Evolutionary conservation across 352 stramenopile species (phyloP).

Genomic region (Albugo laibachii): DNA sequence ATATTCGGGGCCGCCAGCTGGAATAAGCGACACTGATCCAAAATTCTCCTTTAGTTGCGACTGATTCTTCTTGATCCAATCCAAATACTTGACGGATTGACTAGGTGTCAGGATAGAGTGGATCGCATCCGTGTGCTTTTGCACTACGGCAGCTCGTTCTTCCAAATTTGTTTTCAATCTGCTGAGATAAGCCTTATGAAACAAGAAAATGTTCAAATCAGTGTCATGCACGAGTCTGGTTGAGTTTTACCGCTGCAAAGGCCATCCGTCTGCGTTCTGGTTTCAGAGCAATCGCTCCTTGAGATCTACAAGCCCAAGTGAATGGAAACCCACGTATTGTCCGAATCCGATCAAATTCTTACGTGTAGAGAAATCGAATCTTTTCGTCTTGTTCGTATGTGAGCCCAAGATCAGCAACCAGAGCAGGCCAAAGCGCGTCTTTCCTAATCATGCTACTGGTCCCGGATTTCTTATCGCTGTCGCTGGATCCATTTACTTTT

Average conservation of each 20-base stretch:
- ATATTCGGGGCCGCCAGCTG: conserved; percentile 21
- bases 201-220: not conserved
- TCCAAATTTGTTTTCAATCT: conserved; percentile 72
- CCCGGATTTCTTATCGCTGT: conserved; percentile 51
- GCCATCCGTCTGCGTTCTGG: conserved; percentile 58
- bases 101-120: conserved; percentile 72
- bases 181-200: conserved; percentile 68
- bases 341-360: conserved; percentile 3
- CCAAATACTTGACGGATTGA: conserved; percentile 66
- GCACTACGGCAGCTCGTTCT: conserved; percentile 52
- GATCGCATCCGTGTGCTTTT: conserved; percentile 59
- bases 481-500: conserved; percentile 22
- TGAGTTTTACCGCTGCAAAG: conserved; percentile 45
- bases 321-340: not conserved
- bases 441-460: conserved; percentile 22
- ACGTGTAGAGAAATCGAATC: conserved; percentile 77
- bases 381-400: conserved; percentile 83
- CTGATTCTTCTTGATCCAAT: conserved; percentile 67
- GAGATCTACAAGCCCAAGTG: conserved; percentile 17
- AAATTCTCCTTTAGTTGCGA: conserved; percentile 15
- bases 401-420: conserved; percentile 54
- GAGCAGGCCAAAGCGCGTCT: conserved; percentile 58
- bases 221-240: not conserved
- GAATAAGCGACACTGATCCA: conserved; percentile 25
- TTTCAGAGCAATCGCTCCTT: conserved; percentile 68